phyloP scores from a whole-genome alignment of 306 rosid genomes.

The Datisca glomerata region DNA sequence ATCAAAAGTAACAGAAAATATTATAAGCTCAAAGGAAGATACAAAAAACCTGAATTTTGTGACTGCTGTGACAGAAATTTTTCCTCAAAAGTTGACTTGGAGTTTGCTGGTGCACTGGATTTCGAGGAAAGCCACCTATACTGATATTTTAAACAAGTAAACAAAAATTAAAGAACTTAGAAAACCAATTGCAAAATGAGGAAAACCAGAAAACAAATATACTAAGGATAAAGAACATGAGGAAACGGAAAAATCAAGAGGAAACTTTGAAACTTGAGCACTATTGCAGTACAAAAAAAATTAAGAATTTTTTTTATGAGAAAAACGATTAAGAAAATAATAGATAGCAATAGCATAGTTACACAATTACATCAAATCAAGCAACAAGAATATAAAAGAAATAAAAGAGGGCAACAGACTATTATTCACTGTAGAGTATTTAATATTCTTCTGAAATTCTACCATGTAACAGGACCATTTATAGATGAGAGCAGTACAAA shows the following conservation, averaged over 20 bases:
- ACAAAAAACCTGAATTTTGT: slow-evolving; percentile 81
- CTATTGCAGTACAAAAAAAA: too few relatives aligned
- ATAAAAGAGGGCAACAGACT: too few relatives aligned
- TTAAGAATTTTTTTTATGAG: neutral
- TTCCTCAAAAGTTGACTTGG: slow-evolving; percentile 78
- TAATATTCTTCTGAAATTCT: too few relatives aligned
- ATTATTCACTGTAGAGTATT: too few relatives aligned
- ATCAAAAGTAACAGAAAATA: slow-evolving; percentile 1
- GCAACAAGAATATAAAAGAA: too few relatives aligned
- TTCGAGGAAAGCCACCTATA: slow-evolving; percentile 98
- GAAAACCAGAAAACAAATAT: slow-evolving; percentile 3
- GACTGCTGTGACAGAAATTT: slow-evolving; percentile 93
- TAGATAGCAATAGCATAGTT: too few relatives aligned
- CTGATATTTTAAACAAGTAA: slow-evolving; percentile 41
- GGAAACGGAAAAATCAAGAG: slow-evolving; percentile 3
- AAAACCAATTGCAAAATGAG: slow-evolving; percentile 8
- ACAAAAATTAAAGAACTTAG: slow-evolving; percentile 14
- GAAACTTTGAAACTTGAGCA: too few relatives aligned
- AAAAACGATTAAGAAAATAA: too few relatives aligned
- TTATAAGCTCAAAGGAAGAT: slow-evolving; percentile 7
- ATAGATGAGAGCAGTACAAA: too few relatives aligned
- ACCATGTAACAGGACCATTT: too few relatives aligned
- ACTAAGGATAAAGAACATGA: too few relatives aligned
- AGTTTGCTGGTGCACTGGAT: slow-evolving; percentile 46
- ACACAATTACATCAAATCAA: too few relatives aligned